These are phyloP conservation scores for Prosopis cineraria DNA, from an alignment of 306 rosid genomes.

Conservation along the genomic window DNA sequence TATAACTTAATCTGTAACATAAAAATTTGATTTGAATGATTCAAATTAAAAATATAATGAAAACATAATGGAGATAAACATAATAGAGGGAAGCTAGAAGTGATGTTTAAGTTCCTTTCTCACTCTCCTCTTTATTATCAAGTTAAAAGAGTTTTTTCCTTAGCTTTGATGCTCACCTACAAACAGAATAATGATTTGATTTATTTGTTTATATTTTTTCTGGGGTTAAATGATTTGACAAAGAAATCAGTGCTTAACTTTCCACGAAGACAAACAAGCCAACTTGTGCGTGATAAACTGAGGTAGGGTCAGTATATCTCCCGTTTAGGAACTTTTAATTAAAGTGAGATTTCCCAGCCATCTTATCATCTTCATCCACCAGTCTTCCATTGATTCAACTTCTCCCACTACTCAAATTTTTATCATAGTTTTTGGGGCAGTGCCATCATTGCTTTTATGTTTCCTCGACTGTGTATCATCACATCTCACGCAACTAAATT, in stretches of 20 bases:
- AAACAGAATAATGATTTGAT: constrained; percentile 15
- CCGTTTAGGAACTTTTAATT: constrained; percentile 20
- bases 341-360: constrained; percentile 39
- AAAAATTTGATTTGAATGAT: too few relatives aligned
- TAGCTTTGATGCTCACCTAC: neutral
- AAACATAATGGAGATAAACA: too few relatives aligned
- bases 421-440: constrained; percentile 33
- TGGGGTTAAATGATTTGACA: constrained; percentile 33
- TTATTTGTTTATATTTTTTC: neutral
- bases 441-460: constrained; percentile 37
- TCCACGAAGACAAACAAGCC: constrained; percentile 41
- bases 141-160: neutral
- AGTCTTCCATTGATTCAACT: constrained; percentile 41
- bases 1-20: too few relatives aligned
- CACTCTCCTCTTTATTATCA: neutral
- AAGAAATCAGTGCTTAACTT: constrained; percentile 44
- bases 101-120: neutral
- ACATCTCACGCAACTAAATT: constrained; percentile 8
- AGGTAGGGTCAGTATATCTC: constrained; percentile 53
- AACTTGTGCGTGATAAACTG: constrained; percentile 42
- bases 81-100: too few relatives aligned
- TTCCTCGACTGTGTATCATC: neutral
- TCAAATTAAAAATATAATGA: too few relatives aligned
- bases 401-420: constrained; percentile 53
- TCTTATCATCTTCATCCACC: constrained; percentile 48